Evolutionary conservation across 1,139 yeast genomes (phyloP).

Genomic region (Nakaseomyces kungkrabaensis): DNA sequence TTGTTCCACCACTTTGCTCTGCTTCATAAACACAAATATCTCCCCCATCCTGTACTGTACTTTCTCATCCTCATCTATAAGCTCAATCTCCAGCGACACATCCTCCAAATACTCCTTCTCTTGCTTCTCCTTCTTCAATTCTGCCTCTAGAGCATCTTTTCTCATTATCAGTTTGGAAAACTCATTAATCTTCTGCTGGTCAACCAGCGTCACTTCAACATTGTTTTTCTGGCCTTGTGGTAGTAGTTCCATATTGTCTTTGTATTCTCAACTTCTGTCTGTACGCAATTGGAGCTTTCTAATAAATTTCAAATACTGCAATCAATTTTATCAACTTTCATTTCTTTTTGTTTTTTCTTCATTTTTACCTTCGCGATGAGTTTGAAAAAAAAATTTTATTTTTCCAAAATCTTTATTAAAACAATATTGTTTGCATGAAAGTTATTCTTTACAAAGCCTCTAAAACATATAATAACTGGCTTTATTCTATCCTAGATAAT

Average conservation of each 20-base stretch:
- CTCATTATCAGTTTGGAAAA: slow-evolving; percentile 74
- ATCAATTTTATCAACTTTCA: no score
- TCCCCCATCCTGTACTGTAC: slow-evolving; percentile 68
- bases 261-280: no score
- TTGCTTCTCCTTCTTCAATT: slow-evolving; percentile 41
- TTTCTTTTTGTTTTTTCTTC: not conserved
- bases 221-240: slow-evolving; percentile 63
- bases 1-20: slow-evolving; percentile 52
- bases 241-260: slow-evolving; percentile 38
- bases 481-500: no score
- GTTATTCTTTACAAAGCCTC: no score
- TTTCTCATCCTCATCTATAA: slow-evolving; percentile 60
- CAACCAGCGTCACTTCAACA: slow-evolving; percentile 76
- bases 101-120: slow-evolving; percentile 90
- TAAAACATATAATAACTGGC: no score
- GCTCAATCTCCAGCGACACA: slow-evolving; percentile 72
- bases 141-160: slow-evolving; percentile 47
- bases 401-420: not conserved
- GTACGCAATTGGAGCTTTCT: no score
- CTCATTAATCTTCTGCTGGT: slow-evolving; percentile 80
- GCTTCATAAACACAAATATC: slow-evolving; percentile 54
- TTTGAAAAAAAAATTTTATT: not conserved
- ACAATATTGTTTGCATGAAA: no score
- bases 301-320: no score
- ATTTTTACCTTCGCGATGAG: not conserved